Percentiles rank a stretch among this genome's conserved stretches.
phyloP scores from a whole-genome alignment of 768 basidiomycete species.

The Leccinum longicurvipes region DNA sequence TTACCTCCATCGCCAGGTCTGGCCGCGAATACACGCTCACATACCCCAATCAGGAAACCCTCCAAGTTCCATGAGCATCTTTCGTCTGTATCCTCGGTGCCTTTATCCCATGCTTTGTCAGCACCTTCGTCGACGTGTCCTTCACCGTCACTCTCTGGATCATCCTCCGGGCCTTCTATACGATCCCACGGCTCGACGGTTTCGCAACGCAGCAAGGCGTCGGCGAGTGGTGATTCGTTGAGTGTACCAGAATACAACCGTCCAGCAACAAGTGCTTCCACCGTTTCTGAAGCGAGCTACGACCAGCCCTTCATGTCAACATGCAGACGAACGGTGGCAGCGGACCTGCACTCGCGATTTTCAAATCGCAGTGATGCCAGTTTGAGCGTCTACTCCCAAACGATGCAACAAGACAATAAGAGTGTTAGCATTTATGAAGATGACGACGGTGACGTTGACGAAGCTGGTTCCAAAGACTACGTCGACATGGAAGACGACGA shows the following conservation, averaged over 20 bases:
- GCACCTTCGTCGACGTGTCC: constrained; percentile 12
- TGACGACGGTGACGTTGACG: constrained; percentile 22
- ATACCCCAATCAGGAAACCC: constrained; percentile 10
- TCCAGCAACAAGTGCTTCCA: constrained; percentile 22
- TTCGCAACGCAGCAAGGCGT: constrained; percentile 18
- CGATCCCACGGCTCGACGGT: constrained; percentile 21
- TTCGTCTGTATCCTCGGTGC: constrained; percentile 27
- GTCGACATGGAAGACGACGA: constrained; percentile 27
- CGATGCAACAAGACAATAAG: constrained; percentile 14
- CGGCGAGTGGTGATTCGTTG: constrained; percentile 6
- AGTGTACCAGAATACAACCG: constrained; percentile 10
- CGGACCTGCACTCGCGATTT: constrained; percentile 15
- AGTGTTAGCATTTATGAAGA: constrained; percentile 22
- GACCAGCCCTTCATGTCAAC: constrained; percentile 12
- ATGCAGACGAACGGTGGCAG: background rate
- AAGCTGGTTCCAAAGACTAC: constrained; percentile 5
- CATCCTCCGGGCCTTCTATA: constrained; percentile 28
- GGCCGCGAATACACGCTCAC: background rate
- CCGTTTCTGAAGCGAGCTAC: constrained; percentile 18
- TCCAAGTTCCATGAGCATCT: constrained; percentile 35
- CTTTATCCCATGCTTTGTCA: constrained; percentile 12
- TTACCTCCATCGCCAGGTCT: constrained; percentile 26
- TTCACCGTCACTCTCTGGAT: constrained; percentile 25
- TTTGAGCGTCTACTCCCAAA: constrained; percentile 16
- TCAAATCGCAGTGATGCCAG: constrained; percentile 19